phyloP scores from a whole-genome alignment of 2,329 filamentous ascomycete species.

The Balansia obtecta region DNA sequence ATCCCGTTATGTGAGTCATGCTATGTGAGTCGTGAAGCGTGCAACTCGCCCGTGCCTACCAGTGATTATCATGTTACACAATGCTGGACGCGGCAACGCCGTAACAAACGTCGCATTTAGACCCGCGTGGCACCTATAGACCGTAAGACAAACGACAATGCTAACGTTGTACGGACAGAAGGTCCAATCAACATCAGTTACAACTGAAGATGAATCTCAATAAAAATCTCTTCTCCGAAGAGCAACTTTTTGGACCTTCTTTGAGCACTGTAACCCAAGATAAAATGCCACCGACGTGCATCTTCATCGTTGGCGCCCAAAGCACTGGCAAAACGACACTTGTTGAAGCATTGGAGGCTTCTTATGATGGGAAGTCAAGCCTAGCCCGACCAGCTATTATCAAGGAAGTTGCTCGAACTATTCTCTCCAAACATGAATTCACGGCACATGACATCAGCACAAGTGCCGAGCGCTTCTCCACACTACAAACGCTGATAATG shows the following conservation, averaged over 20 bases:
- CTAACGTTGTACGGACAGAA: background rate
- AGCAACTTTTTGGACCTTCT: background rate
- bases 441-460: background rate
- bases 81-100: too few relatives aligned
- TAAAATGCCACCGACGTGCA: background rate
- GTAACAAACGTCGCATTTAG: too few relatives aligned
- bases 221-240: too few relatives aligned
- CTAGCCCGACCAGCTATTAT: background rate
- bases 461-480: background rate
- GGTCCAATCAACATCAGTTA: background rate
- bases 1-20: too few relatives aligned
- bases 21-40: too few relatives aligned
- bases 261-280: background rate
- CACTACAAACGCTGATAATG: background rate
- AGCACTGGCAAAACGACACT: background rate
- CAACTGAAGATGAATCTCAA: background rate
- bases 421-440: background rate
- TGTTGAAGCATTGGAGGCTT: background rate
- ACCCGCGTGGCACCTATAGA: too few relatives aligned
- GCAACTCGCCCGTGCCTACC: background rate
- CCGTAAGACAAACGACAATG: background rate
- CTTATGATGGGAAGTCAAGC: background rate
- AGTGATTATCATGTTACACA: too few relatives aligned
- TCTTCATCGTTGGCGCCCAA: slow-evolving; percentile 1
- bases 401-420: background rate